Conservation (phyloP, 768 basidiomycete species). For the Flagelloscypha sp. region DNA sequence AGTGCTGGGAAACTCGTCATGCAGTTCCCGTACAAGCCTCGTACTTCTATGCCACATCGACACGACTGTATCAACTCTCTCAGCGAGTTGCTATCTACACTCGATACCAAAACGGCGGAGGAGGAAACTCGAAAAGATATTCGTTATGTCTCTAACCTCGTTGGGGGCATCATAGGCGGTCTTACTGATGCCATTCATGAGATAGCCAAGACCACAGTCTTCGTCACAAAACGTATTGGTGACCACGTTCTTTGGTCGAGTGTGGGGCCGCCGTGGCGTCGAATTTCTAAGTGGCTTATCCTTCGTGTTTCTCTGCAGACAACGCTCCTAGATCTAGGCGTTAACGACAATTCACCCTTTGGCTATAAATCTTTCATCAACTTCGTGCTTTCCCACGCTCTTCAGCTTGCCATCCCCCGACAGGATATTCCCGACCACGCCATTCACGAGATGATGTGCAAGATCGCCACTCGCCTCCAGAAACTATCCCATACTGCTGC, state of each 20-base stretch:
- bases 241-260: conserved; percentile 25
- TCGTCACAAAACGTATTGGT: conserved; percentile 21
- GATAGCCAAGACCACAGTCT: conserved; percentile 5
- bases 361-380: conserved; percentile 27
- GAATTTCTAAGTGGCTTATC: conserved; percentile 27
- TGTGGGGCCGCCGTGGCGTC: conserved; percentile 23
- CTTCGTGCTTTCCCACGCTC: too few relatives aligned
- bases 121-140: too few relatives aligned
- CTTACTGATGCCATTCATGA: conserved; percentile 16
- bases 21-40: background rate
- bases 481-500: too few relatives aligned
- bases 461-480: conserved; percentile 14
- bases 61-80: too few relatives aligned
- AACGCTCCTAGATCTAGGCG: conserved; percentile 9
- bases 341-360: background rate
- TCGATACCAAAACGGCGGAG: too few relatives aligned
- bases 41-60: background rate
- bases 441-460: conserved; percentile 14
- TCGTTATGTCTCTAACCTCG: conserved; percentile 26
- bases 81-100: too few relatives aligned
- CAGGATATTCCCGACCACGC: conserved; percentile 11
- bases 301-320: conserved; percentile 23
- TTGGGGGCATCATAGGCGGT: conserved; percentile 26
- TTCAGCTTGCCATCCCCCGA: too few relatives aligned
- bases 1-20: background rate